These are phyloP conservation scores for Musa acuminata DNA, from an alignment of 176 grass and related monocot genomes.

Conservation along the genomic window DNA sequence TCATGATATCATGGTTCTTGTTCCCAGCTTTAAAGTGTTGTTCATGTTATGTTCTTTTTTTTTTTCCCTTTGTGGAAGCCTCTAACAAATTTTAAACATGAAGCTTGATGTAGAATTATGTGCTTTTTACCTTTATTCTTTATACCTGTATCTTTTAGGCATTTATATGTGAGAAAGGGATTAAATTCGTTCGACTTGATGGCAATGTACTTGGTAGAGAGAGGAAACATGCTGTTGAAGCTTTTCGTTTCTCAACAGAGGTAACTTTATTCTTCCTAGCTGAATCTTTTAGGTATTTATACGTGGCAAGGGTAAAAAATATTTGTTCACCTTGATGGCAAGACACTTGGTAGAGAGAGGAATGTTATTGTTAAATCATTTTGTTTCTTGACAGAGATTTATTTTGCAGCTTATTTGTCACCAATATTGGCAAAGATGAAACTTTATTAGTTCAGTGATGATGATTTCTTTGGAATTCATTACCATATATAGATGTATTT, in stretches of 20 bases:
- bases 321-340: conserved; percentile 79
- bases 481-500: no score
- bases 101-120: neutral
- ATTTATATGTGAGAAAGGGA: conserved; percentile 55
- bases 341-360: conserved; percentile 61
- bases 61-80: neutral
- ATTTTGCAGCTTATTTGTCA: no score
- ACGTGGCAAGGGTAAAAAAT: conserved; percentile 43
- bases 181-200: conserved; percentile 87
- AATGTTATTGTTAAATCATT: conserved; percentile 73
- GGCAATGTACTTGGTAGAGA: conserved; percentile 67
- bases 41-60: no score
- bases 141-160: conserved; percentile 33
- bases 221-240: conserved; percentile 81
- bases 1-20: neutral
- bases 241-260: conserved; percentile 65
- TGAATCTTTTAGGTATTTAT: conserved; percentile 42
- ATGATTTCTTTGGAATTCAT: no score
- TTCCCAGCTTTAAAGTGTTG: neutral
- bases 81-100: neutral
- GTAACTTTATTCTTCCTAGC: neutral
- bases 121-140: neutral
- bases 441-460: no score
- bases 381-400: conserved; percentile 47
- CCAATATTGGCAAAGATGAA: no score